Base-by-base conservation (phyloP, 2,329 filamentous ascomycete species). In the Monosporascus sp. region DNA sequence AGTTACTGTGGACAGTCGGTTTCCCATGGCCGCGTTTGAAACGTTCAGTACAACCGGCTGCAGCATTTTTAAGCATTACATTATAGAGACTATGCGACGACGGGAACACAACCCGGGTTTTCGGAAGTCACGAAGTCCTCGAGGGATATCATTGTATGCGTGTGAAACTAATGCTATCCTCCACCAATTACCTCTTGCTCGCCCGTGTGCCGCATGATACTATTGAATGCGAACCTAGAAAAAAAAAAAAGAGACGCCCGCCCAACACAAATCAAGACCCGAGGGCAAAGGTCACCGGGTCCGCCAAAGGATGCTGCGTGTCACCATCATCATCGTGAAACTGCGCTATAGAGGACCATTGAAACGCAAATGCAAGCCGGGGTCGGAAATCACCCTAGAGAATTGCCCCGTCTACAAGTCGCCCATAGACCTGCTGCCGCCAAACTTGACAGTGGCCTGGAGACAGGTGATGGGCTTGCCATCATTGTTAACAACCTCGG, bases 401-500 rank as follows among this genome's bases (percentile, higher is more conserved):
- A 45, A 17, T 22, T 41, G 48, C 37, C n/a, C 27, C 24, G 39
- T 56, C 38, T 56, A 59, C 38, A 60, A 47, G 37, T 58, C 55
- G 11, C n/a, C 35, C 20, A 55, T 47, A 14, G 45, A 24, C 54
- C 73, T 72, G 54, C 70, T 69, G 60, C 71, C 70, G 52, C 71
- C 73, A 68, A 94, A 93, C 45, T 72, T 67, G 54, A 94, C 83
- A 6, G 77, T 81, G 22, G 91, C 91, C 52, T 87, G 86, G 66
- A 99, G 78, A 74, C 94, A 99, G 55, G 92, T 96, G 59, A 99
- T 88, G 66, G 84, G 85, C 59, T 85, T 77, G 53, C 82, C 78
- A 49, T 95, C 85, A 55, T 76, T 79, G 60, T 83, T 90, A 72
- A 83, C 87, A 48, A 95, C 93, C 67, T 97, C 89, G 43, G 93